These are phyloP conservation scores for Entoloma clypeatum DNA, from an alignment of 1,284 basidiomycete species.

Conservation along the genomic window DNA sequence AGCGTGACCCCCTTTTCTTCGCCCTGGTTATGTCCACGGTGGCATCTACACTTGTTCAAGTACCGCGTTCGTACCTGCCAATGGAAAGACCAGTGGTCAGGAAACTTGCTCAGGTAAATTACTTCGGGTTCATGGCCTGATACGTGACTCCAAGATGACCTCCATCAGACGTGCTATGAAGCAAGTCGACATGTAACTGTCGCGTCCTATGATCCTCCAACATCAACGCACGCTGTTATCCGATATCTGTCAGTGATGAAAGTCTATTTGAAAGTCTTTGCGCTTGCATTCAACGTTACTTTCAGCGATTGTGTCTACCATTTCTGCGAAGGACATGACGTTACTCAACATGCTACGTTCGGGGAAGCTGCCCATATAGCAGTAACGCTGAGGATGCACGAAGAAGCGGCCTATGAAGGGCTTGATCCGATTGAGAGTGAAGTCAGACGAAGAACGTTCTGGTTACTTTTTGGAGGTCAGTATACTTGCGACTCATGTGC, in stretches of 20 bases:
- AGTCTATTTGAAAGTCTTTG: slow-evolving; percentile 3
- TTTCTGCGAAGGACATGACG: slow-evolving; percentile 83
- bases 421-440: slow-evolving; percentile 84
- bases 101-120: slow-evolving; percentile 58
- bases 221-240: slow-evolving; percentile 75
- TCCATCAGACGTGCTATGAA: slow-evolving; percentile 63
- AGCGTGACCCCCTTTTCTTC: slow-evolving; percentile 82
- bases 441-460: slow-evolving; percentile 77
- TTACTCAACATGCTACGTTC: slow-evolving; percentile 80
- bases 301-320: slow-evolving; percentile 76
- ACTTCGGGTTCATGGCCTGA: slow-evolving; percentile 1
- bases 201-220: slow-evolving; percentile 77
- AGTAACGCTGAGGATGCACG: slow-evolving; percentile 77
- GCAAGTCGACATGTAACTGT: slow-evolving; percentile 77
- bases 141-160: slow-evolving; percentile 6
- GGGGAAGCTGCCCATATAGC: slow-evolving; percentile 81
- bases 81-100: slow-evolving; percentile 76
- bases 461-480: slow-evolving; percentile 78
- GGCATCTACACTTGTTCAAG: slow-evolving; percentile 78
- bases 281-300: slow-evolving; percentile 12
- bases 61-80: slow-evolving; percentile 76
- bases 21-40: slow-evolving; percentile 83
- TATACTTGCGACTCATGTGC: slow-evolving; percentile 3
- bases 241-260: slow-evolving; percentile 69
- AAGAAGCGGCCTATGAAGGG: slow-evolving; percentile 75